Evolutionary conservation across 2,329 filamentous ascomycete species (phyloP), one percentile per base, ranked within the genome.

Genomic region (Aspergillus japonicus): DNA sequence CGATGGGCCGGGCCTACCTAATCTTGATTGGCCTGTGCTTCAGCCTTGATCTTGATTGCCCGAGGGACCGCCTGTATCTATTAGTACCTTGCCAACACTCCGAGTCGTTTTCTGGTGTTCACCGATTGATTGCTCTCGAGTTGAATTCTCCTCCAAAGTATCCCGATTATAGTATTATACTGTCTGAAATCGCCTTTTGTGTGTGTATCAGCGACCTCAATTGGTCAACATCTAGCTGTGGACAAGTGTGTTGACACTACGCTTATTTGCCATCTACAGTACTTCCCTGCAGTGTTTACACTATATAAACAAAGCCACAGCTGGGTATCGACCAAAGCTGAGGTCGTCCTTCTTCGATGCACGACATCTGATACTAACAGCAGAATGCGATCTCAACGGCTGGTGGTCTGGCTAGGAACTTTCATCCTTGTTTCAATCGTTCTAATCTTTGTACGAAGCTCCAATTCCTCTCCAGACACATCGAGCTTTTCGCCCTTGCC

Each of bases 361-460:
- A 54, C 56, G 54, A 53, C 65, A 62, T 64, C 57, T 16, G 60
- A 61, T 64, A 61, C 26, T 10, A 57, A 70, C 73, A 72, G 73
- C 72, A 75, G 67, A 57, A 77, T 77, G 74, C 72, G 74, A 61
- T 66, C 67, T 58, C 73, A 73, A 69, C 74, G 74, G 47, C 63
- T 76, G 54, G 58, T 71, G 39, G 57, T 70, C 51, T 64, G 77
- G 50, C 63, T 78, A 35, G 69, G 64, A 44, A 65, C 75, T 33
- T 66, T 69, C 50, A 60, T 71, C 52, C 57, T 78, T 49, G 70
- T 70, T 29, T 69, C 64, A 52, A 61, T 77, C 57, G 73, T 74
- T 26, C 60, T 75, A 44, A 44, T 74, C 33, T 62, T 75, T n/a
- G 64, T 77, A 19, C 67, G 67, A 53, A 54, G 63, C 24, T 59